Evolutionary conservation across 2,329 filamentous ascomycete species (phyloP).

Genomic region (Beauveria scarabaeidicola): DNA sequence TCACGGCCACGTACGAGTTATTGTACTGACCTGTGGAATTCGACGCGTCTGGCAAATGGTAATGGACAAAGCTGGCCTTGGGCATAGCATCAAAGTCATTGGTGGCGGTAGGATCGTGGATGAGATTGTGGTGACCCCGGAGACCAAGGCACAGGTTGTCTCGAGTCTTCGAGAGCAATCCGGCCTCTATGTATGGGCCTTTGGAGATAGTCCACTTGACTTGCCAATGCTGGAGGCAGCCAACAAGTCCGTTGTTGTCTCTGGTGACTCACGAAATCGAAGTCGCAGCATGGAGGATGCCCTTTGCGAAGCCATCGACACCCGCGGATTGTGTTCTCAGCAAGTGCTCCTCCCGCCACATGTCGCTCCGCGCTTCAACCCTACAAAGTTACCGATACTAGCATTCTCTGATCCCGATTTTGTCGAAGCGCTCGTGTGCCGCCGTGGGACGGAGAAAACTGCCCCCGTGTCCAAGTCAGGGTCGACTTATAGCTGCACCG

Average conservation of each 20-base stretch:
- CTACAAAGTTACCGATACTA: slow-evolving; percentile 29
- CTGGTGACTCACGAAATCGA: slow-evolving; percentile 35
- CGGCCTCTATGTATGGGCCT: slow-evolving; percentile 42
- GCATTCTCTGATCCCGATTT: neutral
- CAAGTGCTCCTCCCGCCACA: slow-evolving; percentile 39
- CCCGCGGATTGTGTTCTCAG: slow-evolving; percentile 28
- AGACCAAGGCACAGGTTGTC: slow-evolving; percentile 42
- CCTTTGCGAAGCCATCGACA: slow-evolving; percentile 33
- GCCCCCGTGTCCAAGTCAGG: neutral
- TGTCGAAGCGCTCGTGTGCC: neutral
- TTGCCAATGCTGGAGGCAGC: slow-evolving; percentile 47
- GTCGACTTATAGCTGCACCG: neutral
- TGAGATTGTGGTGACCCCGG: slow-evolving; percentile 40
- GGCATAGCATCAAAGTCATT: slow-evolving; percentile 37
- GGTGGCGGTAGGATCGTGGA: slow-evolving; percentile 40
- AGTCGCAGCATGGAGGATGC: slow-evolving; percentile 44
- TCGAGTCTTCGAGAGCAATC: slow-evolving; percentile 26
- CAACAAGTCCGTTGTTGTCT: slow-evolving; percentile 46
- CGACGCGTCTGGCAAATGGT: slow-evolving; percentile 47
- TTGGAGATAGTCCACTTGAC: slow-evolving; percentile 54
- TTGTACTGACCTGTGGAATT: slow-evolving; percentile 49
- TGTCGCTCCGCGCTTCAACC: slow-evolving; percentile 33
- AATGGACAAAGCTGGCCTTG: slow-evolving; percentile 34
- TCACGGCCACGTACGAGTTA: slow-evolving; percentile 30
- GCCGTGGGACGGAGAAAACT: neutral